Conservation (phyloP, 768 basidiomycete species). For the Tricholomella constricta region DNA sequence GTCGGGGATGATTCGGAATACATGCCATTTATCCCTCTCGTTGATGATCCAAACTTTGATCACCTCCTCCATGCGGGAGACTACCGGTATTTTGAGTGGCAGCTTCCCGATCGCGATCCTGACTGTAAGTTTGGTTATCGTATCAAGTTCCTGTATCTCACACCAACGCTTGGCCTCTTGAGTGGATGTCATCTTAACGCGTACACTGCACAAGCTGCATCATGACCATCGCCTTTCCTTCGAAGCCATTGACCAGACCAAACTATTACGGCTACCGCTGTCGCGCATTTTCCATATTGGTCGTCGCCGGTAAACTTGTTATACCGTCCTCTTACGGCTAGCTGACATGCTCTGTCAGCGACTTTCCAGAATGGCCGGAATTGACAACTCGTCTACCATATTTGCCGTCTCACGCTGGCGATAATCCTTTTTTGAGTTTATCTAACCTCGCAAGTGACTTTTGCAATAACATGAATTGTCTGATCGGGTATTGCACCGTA, state of each 20-base stretch:
- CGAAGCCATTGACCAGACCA: constrained; percentile 49
- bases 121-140: constrained; percentile 33
- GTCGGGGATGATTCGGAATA: constrained; percentile 58
- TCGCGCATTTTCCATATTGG: constrained; percentile 29
- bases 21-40: constrained; percentile 63
- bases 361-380: constrained; percentile 34
- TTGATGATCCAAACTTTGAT: constrained; percentile 61
- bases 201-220: constrained; percentile 48
- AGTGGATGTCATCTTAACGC: constrained; percentile 55
- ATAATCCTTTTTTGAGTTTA: constrained; percentile 24
- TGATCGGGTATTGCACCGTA: constrained; percentile 48
- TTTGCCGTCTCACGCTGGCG: constrained; percentile 3
- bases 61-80: constrained; percentile 37
- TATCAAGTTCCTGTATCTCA: not conserved
- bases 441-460: constrained; percentile 42
- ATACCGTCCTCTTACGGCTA: not conserved
- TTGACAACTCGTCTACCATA: constrained; percentile 10
- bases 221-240: constrained; percentile 37
- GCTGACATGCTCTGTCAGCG: constrained; percentile 21
- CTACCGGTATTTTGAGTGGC: constrained; percentile 56
- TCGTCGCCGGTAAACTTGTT: constrained; percentile 16
- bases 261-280: constrained; percentile 44
- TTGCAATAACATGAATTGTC: constrained; percentile 54
- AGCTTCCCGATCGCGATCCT: constrained; percentile 31
- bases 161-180: not conserved